Conservation (phyloP, 495 filamentous ascomycete genomes). For the Penicillium salamii region DNA sequence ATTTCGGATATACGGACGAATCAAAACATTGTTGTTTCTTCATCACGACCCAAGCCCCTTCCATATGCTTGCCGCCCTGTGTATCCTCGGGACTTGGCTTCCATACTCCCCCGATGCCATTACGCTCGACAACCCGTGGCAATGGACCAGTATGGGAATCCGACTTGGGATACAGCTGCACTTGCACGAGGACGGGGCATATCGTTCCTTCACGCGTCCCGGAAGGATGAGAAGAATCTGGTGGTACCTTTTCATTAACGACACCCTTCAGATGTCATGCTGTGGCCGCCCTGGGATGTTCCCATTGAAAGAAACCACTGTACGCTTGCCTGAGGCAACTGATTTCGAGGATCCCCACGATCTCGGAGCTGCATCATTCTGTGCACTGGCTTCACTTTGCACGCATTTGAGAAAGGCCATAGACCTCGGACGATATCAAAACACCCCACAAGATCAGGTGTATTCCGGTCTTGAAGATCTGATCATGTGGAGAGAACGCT, state of each 20-base stretch:
- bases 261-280: slow-evolving; percentile 16
- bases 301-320: slow-evolving; percentile 6
- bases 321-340: neutral
- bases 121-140: slow-evolving; percentile 17
- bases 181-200: slow-evolving; percentile 13
- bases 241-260: slow-evolving; percentile 17
- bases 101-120: slow-evolving; percentile 5
- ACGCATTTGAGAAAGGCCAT: neutral
- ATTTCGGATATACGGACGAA: slow-evolving; percentile 10
- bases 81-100: slow-evolving; percentile 10
- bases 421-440: neutral
- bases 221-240: slow-evolving; percentile 9
- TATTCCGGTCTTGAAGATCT: neutral
- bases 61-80: slow-evolving; percentile 9
- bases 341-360: slow-evolving; percentile 7
- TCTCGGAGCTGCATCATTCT: slow-evolving; percentile 1
- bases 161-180: slow-evolving; percentile 16
- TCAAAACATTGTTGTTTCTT: slow-evolving; percentile 14
- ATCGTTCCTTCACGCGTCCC: neutral
- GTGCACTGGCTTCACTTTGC: slow-evolving; percentile 1
- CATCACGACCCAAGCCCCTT: slow-evolving; percentile 10
- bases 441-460: neutral
- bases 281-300: slow-evolving; percentile 11
- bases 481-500: neutral
- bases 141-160: slow-evolving; percentile 18